Conservation (phyloP, 805 yeast species). For the Kluyveromyces lactis region DNA sequence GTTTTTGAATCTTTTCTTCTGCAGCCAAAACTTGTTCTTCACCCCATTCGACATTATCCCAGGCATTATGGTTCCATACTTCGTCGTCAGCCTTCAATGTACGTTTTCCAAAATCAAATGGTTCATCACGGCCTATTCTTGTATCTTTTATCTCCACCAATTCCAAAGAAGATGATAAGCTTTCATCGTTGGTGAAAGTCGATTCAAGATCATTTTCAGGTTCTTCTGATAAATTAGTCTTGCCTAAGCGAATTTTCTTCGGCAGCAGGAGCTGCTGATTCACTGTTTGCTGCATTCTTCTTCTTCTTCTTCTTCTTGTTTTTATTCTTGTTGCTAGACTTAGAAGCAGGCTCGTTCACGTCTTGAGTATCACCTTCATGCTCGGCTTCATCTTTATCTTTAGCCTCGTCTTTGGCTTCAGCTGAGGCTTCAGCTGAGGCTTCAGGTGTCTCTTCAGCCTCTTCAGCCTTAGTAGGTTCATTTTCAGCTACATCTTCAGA, state of each 20-base stretch:
- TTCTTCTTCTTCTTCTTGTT: slow-evolving; percentile 25
- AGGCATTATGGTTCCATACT: slow-evolving; percentile 87
- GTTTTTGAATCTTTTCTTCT: slow-evolving; percentile 61
- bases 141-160: slow-evolving; percentile 24
- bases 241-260: slow-evolving; percentile 4
- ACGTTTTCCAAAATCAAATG: slow-evolving; percentile 89
- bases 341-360: too few species aligned
- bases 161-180: background rate
- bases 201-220: slow-evolving; percentile 8
- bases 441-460: background rate
- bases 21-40: slow-evolving; percentile 78
- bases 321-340: slow-evolving; percentile 17
- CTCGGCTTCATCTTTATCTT: slow-evolving; percentile 51
- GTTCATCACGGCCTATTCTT: slow-evolving; percentile 75
- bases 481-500: slow-evolving; percentile 3
- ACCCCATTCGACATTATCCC: slow-evolving; percentile 97
- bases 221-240: slow-evolving; percentile 8
- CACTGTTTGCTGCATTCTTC: slow-evolving; percentile 7
- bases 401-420: slow-evolving; percentile 36
- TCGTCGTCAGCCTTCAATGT: slow-evolving; percentile 61
- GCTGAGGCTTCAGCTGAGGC: slow-evolving; percentile 2
- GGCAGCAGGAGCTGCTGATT: background rate
- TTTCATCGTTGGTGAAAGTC: too few species aligned
- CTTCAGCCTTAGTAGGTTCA: slow-evolving; percentile 5
- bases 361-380: slow-evolving; percentile 8